Evolutionary conservation across 768 basidiomycete species (phyloP), one percentile per base, ranked within the genome.

Genomic region (Tulasnella sp.): DNA sequence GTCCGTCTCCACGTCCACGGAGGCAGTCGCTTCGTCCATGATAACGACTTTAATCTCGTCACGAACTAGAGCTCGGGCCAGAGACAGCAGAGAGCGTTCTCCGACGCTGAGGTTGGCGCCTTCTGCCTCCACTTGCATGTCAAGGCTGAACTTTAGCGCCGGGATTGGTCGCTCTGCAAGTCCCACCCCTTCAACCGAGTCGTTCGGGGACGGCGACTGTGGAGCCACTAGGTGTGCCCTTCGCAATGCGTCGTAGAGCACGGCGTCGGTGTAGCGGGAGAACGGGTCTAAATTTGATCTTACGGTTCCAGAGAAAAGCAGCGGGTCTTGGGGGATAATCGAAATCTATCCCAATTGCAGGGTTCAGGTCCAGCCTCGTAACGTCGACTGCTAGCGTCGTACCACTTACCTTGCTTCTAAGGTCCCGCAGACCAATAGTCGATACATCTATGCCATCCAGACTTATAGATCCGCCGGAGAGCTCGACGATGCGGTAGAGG

Each of bases 391-490:
- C 16, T 16, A 32, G n/a, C n/a, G n/a, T n/a, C n/a, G 66, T 12
- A 26, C 32, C 4, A 19, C 47, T 71, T 42, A 62, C 69, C 69
- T 71, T 74, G 64, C 37, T 75, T 26, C 76, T 39, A 9, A 82
- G 74, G 52, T 78, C 77, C 62, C 77, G 74, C 22, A 84, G 77
- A 6, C 82, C 83, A 29, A 84, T 77, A 62, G 78, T 80, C 11
- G 80, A 78, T 32, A 83, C 78, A 73, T 84, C 81, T 19, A 80
- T 73, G 19, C 79, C 82, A 75, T 84, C 83, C 71, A 84, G 78
- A 40, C 72, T 71, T 75, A 84, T 83, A 4, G 52, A 74, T 17
- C 83, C 83, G 2, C 75, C 76, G 0, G 80, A 77, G n/a, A 83
- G 73, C 75, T 84, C 83, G 64, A 82, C 79, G 72, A 83, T 77